Conservation (phyloP, 2,329 filamentous ascomycete genomes). For the Fulvia fulva region DNA sequence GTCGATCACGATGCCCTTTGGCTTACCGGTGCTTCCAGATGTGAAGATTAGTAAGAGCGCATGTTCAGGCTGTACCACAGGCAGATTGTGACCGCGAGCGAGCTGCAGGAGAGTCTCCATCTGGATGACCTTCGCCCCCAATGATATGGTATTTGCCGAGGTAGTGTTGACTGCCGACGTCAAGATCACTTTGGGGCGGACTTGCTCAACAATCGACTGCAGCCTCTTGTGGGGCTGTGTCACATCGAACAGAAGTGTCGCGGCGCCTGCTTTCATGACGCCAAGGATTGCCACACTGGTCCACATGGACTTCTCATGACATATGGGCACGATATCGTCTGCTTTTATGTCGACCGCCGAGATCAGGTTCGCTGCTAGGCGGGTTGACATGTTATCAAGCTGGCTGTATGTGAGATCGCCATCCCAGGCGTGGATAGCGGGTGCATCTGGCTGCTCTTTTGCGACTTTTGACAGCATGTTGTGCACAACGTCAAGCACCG, state of each 20-base stretch:
- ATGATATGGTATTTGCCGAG: no score
- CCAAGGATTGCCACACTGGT: background rate
- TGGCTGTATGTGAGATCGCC: constrained; percentile 27
- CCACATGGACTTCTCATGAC: constrained; percentile 4
- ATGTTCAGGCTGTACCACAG: no score
- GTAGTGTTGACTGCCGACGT: no score
- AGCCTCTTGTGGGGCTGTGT: background rate
- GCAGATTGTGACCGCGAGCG: no score
- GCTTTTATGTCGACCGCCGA: background rate
- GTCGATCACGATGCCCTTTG: constrained; percentile 15
- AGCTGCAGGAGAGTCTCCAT: no score
- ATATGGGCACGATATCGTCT: background rate
- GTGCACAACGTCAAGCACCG: background rate
- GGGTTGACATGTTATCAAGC: constrained; percentile 20
- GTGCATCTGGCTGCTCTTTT: background rate
- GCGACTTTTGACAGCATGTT: background rate
- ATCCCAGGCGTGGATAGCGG: constrained; percentile 24
- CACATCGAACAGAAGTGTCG: background rate
- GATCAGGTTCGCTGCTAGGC: background rate
- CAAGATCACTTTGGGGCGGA: background rate
- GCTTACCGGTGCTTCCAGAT: constrained; percentile 14
- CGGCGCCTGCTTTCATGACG: constrained; percentile 7
- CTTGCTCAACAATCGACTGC: background rate
- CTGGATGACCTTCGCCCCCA: no score
- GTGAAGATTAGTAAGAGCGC: constrained; percentile 16